Evolutionary conservation across 352 stramenopile species (phyloP), one percentile per base, ranked within the genome.

Genomic region (Albugo candida): DNA sequence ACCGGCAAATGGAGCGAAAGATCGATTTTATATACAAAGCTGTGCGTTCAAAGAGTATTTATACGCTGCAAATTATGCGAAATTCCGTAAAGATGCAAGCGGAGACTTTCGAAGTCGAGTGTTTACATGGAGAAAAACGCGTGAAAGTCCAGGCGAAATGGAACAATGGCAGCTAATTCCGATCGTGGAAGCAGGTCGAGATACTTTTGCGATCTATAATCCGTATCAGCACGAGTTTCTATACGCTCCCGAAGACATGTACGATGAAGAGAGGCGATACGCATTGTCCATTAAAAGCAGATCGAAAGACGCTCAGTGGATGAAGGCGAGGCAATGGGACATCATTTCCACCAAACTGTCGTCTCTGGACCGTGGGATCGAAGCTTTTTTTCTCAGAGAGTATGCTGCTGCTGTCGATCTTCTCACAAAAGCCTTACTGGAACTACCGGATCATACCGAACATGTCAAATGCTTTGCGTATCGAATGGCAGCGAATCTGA

Each of bases 391-490:
- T 36, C 51, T 54, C 12, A 75, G 72, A 49, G 55, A 78, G 11
- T 85, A 81, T 41, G 59, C 67, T 0, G 45, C 63, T 1, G 70
- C 70, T 1, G 72, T 85, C 11, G 62, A 67, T 38, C 45, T 73
- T 31, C 41, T 82, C 36, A 67, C 67, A 11, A 43, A 57, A 17
- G 70, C 62, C 34, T 52, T 81, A 5, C 35, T 59, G 5, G 58
- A 75, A 20, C 45, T 70, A 38, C 59, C 67, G 5, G 72, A 82
- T 42, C 72, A 76, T 31, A 78, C 67, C 0, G 62, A 80, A 51
- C 64, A 81, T 51, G 72, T 85, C 20, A 81, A 80, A 43, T 82
- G 69, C 44, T 82, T 78, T 52, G 64, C 70, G 0, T 84, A 84
- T 54, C 63, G 72, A 11, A 82, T 84, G 72, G 70, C 65, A 4